These are phyloP conservation scores for Fennellomyces sp. DNA, from an alignment of 371 early-diverging fungal genomes.

Conservation along the genomic window DNA sequence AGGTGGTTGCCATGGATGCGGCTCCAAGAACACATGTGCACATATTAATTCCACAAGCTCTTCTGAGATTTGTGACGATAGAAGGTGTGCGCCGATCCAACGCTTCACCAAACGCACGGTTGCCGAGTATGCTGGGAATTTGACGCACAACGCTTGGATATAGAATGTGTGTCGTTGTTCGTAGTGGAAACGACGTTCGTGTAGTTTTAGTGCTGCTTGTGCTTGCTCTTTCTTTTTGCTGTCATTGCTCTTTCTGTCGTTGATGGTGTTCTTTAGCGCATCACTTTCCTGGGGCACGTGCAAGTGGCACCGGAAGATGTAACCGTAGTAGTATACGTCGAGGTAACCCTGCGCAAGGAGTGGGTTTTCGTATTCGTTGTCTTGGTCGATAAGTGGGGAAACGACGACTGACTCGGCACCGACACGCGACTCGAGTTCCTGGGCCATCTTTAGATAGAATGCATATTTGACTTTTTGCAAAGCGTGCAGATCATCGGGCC, in stretches of 20 bases:
- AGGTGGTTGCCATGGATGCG: conserved; percentile 66
- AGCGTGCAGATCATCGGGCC: conserved; percentile 90
- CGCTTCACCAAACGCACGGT: conserved; percentile 85
- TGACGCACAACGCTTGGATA: conserved; percentile 72
- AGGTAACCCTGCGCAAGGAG: conserved; percentile 60
- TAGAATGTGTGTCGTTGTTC: conserved; percentile 66
- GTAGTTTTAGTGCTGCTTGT: conserved; percentile 52
- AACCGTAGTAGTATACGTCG: conserved; percentile 73
- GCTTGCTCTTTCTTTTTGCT: conserved; percentile 29
- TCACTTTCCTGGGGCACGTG: conserved; percentile 71
- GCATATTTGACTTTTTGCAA: conserved; percentile 92
- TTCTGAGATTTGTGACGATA: conserved; percentile 58
- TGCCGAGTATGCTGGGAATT: conserved; percentile 66
- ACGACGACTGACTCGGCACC: conserved; percentile 56
- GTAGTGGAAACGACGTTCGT: conserved; percentile 53
- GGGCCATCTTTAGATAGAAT: conserved; percentile 73
- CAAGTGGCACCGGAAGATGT: conserved; percentile 77
- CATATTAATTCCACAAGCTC: conserved; percentile 67
- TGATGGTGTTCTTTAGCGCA: conserved; percentile 59
- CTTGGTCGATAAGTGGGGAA: conserved; percentile 12
- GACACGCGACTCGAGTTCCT: conserved; percentile 44
- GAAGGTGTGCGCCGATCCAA: conserved; percentile 83
- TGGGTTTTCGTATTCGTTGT: conserved; percentile 45
- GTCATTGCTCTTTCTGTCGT: conserved; percentile 45
- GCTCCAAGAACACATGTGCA: conserved; percentile 64